phyloP scores from a whole-genome alignment of 305 asterid genomes.

The Fraxinus paxiana region DNA sequence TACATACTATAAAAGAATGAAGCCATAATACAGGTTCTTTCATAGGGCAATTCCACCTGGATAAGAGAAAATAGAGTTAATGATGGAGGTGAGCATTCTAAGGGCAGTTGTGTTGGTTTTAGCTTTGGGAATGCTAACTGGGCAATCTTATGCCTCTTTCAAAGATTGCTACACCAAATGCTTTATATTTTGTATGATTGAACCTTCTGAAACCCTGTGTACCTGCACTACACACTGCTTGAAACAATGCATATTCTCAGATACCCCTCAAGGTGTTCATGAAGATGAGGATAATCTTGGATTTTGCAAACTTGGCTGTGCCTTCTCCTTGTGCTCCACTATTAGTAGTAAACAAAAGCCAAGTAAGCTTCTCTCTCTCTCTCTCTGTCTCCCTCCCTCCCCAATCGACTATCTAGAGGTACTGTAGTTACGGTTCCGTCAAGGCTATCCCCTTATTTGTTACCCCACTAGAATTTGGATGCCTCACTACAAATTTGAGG shows the following conservation, averaged over 20 bases:
- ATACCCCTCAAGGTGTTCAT: constrained; percentile 22
- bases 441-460: neutral
- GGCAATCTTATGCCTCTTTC: constrained; percentile 48
- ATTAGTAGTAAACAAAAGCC: constrained; percentile 60
- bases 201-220: constrained; percentile 73
- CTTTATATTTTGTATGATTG: constrained; percentile 76
- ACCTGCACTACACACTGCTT: constrained; percentile 81
- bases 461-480: neutral
- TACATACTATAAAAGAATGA: neutral
- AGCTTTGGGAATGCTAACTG: constrained; percentile 39
- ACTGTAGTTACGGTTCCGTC: neutral
- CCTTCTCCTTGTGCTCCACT: constrained; percentile 66
- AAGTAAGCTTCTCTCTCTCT: constrained; percentile 34
- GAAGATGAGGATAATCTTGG: constrained; percentile 35
- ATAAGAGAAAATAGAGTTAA: neutral
- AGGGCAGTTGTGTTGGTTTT: constrained; percentile 26
- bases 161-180: constrained; percentile 84
- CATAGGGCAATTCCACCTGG: constrained; percentile 10
- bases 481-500: neutral
- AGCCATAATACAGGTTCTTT: neutral
- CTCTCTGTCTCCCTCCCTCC: neutral
- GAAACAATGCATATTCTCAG: constrained; percentile 72
- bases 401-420: neutral
- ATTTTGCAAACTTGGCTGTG: constrained; percentile 89
- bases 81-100: constrained; percentile 29